A percentile compares a stretch with the other conserved stretches of the same genome.
Conservation (phyloP, 2,329 filamentous ascomycete genomes). For the Colletotrichum higginsianum region DNA sequence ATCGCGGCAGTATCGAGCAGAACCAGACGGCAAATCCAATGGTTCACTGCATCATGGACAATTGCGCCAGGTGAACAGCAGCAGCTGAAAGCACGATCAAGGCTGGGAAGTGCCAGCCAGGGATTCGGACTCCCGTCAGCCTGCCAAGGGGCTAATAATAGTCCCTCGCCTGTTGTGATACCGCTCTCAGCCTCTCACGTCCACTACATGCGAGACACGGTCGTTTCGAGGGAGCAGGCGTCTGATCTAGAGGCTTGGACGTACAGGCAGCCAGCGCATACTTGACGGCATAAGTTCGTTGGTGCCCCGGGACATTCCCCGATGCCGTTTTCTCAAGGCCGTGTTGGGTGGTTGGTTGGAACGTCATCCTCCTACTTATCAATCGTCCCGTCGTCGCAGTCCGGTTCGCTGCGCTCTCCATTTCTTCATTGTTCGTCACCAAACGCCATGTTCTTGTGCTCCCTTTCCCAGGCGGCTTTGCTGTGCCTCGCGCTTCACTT, state of each 20-base stretch:
- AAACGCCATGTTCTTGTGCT: not conserved
- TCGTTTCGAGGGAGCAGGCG: not conserved
- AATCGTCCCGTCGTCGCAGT: not conserved
- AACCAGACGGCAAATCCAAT: no score
- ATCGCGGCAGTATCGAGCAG: no score
- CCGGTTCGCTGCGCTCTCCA: not conserved
- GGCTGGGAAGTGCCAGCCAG: no score
- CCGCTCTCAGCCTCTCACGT: not conserved
- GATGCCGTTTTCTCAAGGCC: not conserved
- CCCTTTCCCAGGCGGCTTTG: not conserved
- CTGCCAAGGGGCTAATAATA: constrained; percentile 15
- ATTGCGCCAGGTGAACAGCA: no score
- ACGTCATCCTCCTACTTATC: not conserved
- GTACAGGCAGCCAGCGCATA: not conserved
- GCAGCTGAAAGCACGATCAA: no score
- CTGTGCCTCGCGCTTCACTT: constrained; percentile 7
- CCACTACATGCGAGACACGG: not conserved
- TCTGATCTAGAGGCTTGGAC: not conserved
- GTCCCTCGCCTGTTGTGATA: constrained; percentile 3
- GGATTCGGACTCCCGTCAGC: constrained; percentile 5
- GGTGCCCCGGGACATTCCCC: not conserved
- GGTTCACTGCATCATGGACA: no score
- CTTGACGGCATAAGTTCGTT: not conserved
- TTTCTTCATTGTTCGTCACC: not conserved
- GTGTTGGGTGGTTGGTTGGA: not conserved